A percentile compares a stretch with the other conserved stretches of the same genome.
Evolutionary conservation across 106 monocot species (phyloP).

Genomic region (Allium sativum): DNA sequence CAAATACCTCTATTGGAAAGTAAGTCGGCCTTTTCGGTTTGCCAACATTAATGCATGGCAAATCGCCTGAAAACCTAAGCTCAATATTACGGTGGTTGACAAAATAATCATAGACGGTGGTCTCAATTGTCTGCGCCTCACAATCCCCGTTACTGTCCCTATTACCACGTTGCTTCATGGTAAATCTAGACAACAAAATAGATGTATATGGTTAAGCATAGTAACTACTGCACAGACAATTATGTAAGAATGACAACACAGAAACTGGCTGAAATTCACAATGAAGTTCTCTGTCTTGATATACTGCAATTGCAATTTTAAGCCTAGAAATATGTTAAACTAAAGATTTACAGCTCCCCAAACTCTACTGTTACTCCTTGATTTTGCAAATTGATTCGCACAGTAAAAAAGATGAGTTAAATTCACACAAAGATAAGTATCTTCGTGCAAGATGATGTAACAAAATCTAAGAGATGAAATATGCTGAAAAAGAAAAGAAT

Average conservation of each 20-base stretch:
- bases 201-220: not conserved
- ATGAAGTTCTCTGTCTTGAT: no score
- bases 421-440: no score
- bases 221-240: not conserved
- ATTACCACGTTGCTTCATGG: slow-evolving; percentile 42
- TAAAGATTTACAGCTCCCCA: no score
- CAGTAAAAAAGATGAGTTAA: no score
- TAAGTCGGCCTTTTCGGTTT: slow-evolving; percentile 87
- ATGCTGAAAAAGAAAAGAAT: not conserved
- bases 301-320: no score
- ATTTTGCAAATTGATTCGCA: no score
- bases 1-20: slow-evolving; percentile 69
- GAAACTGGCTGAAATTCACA: no score
- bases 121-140: slow-evolving; percentile 22
- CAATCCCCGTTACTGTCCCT: slow-evolving; percentile 25
- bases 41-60: slow-evolving; percentile 93
- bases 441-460: no score
- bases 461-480: no score
- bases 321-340: no score
- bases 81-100: slow-evolving; percentile 27
- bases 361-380: no score
- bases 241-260: no score
- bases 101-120: slow-evolving; percentile 84
- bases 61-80: slow-evolving; percentile 36
- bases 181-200: slow-evolving; percentile 32